Conservation (phyloP, 805 yeast species). For the Candida nitratophila region DNA sequence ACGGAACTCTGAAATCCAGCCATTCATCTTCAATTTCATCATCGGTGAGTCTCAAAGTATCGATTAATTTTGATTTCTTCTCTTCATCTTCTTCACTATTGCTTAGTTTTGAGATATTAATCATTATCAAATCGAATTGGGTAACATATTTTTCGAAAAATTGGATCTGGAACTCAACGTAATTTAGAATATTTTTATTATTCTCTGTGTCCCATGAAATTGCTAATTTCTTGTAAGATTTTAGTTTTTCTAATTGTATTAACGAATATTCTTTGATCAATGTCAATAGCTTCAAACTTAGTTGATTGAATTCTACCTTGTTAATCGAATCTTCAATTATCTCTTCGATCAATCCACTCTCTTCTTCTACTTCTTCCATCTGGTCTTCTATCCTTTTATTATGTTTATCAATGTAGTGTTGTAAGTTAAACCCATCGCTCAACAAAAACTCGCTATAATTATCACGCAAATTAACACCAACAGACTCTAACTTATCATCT, state of each 20-base stretch:
- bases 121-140: slow-evolving; percentile 1
- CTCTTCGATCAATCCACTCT: slow-evolving; percentile 7
- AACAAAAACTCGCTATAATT: slow-evolving; percentile 28
- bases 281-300: slow-evolving; percentile 7
- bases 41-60: not conserved
- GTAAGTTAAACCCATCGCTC: slow-evolving; percentile 16
- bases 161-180: slow-evolving; percentile 13
- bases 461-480: slow-evolving; percentile 23
- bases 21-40: not conserved
- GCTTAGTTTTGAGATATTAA: not conserved
- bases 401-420: slow-evolving; percentile 11
- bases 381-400: slow-evolving; percentile 31
- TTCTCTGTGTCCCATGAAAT: slow-evolving; percentile 9
- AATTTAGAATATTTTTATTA: slow-evolving; percentile 9
- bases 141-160: slow-evolving; percentile 7
- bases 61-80: not conserved
- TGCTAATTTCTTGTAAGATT: slow-evolving; percentile 8
- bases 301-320: slow-evolving; percentile 8
- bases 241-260: slow-evolving; percentile 5
- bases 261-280: slow-evolving; percentile 8
- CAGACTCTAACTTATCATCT: slow-evolving; percentile 9
- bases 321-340: slow-evolving; percentile 8
- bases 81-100: not conserved
- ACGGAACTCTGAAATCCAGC: not conserved
- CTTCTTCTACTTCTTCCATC: slow-evolving; percentile 13